Base-by-base conservation (phyloP, 306 rosid species). In the Corylus americana region DNA sequence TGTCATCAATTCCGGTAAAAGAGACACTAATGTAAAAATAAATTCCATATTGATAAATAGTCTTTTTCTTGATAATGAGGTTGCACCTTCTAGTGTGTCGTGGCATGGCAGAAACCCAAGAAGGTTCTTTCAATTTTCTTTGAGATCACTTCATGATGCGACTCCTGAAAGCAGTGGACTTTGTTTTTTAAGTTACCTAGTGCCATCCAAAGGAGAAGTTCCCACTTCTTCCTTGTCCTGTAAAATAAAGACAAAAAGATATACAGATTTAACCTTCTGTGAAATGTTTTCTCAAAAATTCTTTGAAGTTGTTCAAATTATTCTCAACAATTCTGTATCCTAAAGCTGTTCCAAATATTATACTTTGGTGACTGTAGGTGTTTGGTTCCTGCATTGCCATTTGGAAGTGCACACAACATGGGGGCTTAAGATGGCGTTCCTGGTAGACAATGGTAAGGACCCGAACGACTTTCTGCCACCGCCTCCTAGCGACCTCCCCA, bases 321-420 rank as follows among this genome's bases (percentile, higher is more conserved):
- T 25, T 20, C 66, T 25, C 22, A 22, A 25, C 66, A 27, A 61
- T 25, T 62, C 11, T 37, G n/a, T 35, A 11, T 64, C 44, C n/a
- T 12, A 53, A 55, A 18, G 22, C 4, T 37, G 22, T 42, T 48
- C 35, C 22, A 39, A 55, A n/a, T 67, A 64, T 55, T 58, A 2
- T 73, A 31, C 13, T 74, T 50, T 74, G 9, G 61, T 55, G 55
- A 11, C 8, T 77, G 84, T 55, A 93, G 98, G 97, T 29, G 87
- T 93, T 51, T 93, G 97, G 98, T 86, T 90, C 70, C 27, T 90
- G 68, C 97, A 93, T 84, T 93, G 98, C 78, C 97, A 91, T 85
- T 82, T 93, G 75, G 98, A 93, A 85, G 93, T 87, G 58, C 94
- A 91, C 87, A 93, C 93, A 1, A 88, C 92, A 4, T 93, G 97